Evolutionary conservation across 2,329 filamentous ascomycete genomes (phyloP), one percentile per base, ranked within the genome.

Genomic region (Diaporthe capsici): DNA sequence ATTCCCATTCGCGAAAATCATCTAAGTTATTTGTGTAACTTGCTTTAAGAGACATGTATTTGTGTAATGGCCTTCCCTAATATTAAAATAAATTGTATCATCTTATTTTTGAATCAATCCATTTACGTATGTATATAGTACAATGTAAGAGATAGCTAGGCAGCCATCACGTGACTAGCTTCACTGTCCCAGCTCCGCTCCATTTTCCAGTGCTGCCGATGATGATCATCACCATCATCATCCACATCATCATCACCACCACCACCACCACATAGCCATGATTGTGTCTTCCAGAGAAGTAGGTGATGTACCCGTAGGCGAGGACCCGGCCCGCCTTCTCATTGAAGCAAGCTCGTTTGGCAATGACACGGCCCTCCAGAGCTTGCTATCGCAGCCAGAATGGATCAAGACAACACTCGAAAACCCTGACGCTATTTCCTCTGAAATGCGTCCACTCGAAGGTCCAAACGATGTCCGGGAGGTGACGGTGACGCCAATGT

Each of bases 301-400:
- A 6, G 42, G 42, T 25, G 63, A 74, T 34, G 51, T 74, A 4
- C 72, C 70, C 63, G 5, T 53, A 61, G 72, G 72, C 61, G 63
- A 74, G 63, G 72, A 74, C n/a, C 9, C 53, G n/a, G 63, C 65
- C 63, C 63, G 55, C 42, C 72, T 34, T 42, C 22, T 74, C 22
- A 74, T 74, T n/a, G 61, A 74, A 71, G 63, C 72, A 53, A 70
- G 63, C 63, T 74, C 63, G 31, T 74, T 63, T 71, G 53, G 72
- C 72, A 53, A 74, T 34, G 63, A 71, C 53, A 71, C 72, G 2
- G 72, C 53, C 53, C 53, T 74, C 44, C 63, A 61, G 53, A 61
- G 42, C 44, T 61, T 74, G 61, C 72, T 74, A 61, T 71, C 63
- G 17, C 63, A 74, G 63, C 63, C 61, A 61, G 31, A 74, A 70